Evolutionary conservation across 225 moss, liverwort and hornwort species (phyloP).

Genomic region (Physcomitrellopsis africana): DNA sequence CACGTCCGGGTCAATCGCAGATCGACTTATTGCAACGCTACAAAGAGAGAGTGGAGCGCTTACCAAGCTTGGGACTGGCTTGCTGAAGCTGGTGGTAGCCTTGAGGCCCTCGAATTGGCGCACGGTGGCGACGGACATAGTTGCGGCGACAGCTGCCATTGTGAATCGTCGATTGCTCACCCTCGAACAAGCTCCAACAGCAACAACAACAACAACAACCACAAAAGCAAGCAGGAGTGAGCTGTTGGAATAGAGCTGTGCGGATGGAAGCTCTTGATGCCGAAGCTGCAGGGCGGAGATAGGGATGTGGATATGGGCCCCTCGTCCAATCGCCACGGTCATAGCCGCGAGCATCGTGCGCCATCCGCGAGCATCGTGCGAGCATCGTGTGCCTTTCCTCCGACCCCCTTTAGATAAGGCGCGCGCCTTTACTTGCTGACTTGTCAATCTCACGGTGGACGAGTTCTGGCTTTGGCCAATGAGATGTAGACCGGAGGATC

Average conservation of each 20-base stretch:
- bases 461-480: background rate
- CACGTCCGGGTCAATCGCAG: too few species aligned
- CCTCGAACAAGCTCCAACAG: background rate
- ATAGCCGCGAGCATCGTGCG: constrained; percentile 14
- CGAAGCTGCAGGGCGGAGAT: background rate
- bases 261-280: constrained; percentile 14
- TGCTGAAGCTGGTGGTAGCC: constrained; percentile 53
- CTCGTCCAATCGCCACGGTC: constrained; percentile 33
- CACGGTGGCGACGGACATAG: constrained; percentile 43
- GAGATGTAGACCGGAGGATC: background rate
- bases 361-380: constrained; percentile 43
- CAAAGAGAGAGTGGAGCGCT: background rate
- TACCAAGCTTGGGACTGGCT: constrained; percentile 48
- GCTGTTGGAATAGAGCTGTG: background rate
- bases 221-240: background rate
- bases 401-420: constrained; percentile 28
- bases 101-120: constrained; percentile 58
- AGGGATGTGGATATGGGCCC: constrained; percentile 41
- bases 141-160: constrained; percentile 51
- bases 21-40: too few species aligned
- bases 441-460: background rate
- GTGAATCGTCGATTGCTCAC: background rate
- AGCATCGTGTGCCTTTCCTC: background rate
- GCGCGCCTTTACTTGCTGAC: background rate
- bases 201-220: background rate